Base-by-base conservation (phyloP, 108 stramenopile species). In the Nitzschia palea region DNA sequence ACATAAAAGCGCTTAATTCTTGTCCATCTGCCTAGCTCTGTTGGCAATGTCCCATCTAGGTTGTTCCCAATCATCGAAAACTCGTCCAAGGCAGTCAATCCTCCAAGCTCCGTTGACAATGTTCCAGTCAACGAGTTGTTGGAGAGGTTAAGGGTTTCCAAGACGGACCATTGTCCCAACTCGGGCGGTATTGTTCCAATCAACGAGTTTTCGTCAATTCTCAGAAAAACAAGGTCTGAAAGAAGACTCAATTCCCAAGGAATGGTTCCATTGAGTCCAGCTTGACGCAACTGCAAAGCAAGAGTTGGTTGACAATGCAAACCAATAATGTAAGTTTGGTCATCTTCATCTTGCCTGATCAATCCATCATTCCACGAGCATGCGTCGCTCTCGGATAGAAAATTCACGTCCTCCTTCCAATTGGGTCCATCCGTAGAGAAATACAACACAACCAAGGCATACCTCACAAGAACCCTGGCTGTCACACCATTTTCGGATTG, bases 1-100 rank as follows among this genome's bases (percentile, higher is more conserved):
- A 87, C 71, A 66, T 71, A 75, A 6, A 86, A 54, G 25, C 52
- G 42, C 53, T 82, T 66, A 18, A 86, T 64, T 1, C 76, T 78
- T 52, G 66, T 67, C 28, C 63, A 40, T 26, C 82, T 67, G 31
- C 67, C 43, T 20, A 85, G 73, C 36, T 82, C 80, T 15, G 59
- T 57, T 18, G 84, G 84, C 23, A 85, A 73, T 34, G 73, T 55
- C 1, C 66, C 53, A 2, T 67, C 65, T 1, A 85, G 45, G 0
- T 62, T 65, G 42, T 79, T 79, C 9, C 52, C 75, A 10, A 79
- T 74, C 25, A 86, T 54, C 32, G 75, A 73, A 23, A 86, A 48
- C 28, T 79, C 80, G 20, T 67, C 68, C 35, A 83, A 52, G 10
- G 26, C 52, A 3, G 45, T 20, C 31, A 64, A 47, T 27, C 65